Conservation (phyloP, 345 rosid genomes). For the Arabidopsis thaliana region TAIR10.1 NC_003075.7:614501-615000, state of each 20-base stretch:
- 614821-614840: conserved; percentile 19
- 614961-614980: not conserved
- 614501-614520: not conserved
- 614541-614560: too few species aligned
- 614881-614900: conserved; percentile 20
- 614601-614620: too few species aligned
- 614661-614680: too few species aligned
- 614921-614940: too few species aligned
- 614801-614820: conserved; percentile 9
- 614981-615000: not conserved
- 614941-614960: not conserved
- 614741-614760: conserved; percentile 15
- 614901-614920: not conserved
- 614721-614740: not conserved
- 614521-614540: too few species aligned
- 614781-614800: not conserved
- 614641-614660: too few species aligned
- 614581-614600: too few species aligned
- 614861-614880: too few species aligned
- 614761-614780: not conserved
- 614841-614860: not conserved
- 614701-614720: not conserved
- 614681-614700: not conserved
- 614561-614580: too few species aligned
- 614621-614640: too few species aligned